Percentiles rank a stretch among this genome's conserved stretches.
These are phyloP conservation scores for Strigomonas culicis DNA, from an alignment of 208 protist genomes.

Conservation along the genomic window DNA sequence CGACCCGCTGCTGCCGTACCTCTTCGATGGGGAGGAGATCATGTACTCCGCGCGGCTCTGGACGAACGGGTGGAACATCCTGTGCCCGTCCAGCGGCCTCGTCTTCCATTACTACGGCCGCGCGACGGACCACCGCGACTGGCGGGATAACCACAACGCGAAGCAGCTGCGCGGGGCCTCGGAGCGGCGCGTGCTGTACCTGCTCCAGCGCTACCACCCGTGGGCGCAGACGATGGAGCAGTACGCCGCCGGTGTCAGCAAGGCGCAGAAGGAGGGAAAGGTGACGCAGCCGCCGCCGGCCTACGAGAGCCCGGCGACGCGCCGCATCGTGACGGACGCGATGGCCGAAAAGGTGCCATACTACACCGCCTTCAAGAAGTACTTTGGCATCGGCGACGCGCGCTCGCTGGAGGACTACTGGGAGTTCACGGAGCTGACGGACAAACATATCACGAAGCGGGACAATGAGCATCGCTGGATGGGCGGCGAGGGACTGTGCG, in stretches of 20 bases:
- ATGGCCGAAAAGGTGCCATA: slow-evolving; percentile 24
- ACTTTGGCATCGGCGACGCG: slow-evolving; percentile 56
- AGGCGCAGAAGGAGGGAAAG: neutral
- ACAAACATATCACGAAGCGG: slow-evolving; percentile 47
- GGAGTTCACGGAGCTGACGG: slow-evolving; percentile 53
- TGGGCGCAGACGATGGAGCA: slow-evolving; percentile 33
- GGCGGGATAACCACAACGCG: slow-evolving; percentile 14
- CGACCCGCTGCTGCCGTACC: slow-evolving; percentile 89
- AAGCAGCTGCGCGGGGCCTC: slow-evolving; percentile 10
- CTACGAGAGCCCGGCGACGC: slow-evolving; percentile 24
- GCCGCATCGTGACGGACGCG: slow-evolving; percentile 34
- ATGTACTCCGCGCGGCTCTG: slow-evolving; percentile 81
- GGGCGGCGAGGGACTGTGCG: slow-evolving; percentile 44
- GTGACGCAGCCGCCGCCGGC: slow-evolving; percentile 11
- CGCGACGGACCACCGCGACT: slow-evolving; percentile 45
- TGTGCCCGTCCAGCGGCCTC: slow-evolving; percentile 58
- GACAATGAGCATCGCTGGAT: slow-evolving; percentile 65
- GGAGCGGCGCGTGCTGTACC: slow-evolving; percentile 42
- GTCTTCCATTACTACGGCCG: slow-evolving; percentile 83
- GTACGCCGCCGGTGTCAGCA: neutral
- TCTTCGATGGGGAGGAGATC: slow-evolving; percentile 94
- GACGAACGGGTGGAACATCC: slow-evolving; percentile 88
- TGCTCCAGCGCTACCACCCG: slow-evolving; percentile 41
- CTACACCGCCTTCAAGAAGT: slow-evolving; percentile 24
- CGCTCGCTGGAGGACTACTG: slow-evolving; percentile 60